These are phyloP conservation scores for Wickerhamomyces sydowiorum DNA, from an alignment of 805 yeast species.

Conservation along the genomic window DNA sequence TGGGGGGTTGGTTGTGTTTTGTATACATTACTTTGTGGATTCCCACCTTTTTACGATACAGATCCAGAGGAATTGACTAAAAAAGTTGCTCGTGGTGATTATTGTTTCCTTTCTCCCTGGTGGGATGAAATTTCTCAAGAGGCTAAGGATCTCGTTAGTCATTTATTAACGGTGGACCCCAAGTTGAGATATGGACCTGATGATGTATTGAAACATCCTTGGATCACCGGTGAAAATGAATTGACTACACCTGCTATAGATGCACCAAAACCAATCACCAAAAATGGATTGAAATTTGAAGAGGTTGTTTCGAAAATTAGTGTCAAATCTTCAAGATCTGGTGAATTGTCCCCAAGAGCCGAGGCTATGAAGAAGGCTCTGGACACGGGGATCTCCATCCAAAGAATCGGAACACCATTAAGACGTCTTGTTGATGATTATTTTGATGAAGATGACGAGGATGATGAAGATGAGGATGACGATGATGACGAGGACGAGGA, in stretches of 20 bases:
- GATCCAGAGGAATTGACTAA: conserved; percentile 69
- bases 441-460: conserved; percentile 22
- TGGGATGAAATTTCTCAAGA: conserved; percentile 85
- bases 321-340: background rate
- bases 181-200: conserved; percentile 69
- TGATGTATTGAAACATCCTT: conserved; percentile 77
- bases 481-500: conserved; percentile 6
- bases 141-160: conserved; percentile 78
- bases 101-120: conserved; percentile 74
- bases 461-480: conserved; percentile 8
- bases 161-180: conserved; percentile 82
- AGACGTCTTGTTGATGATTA: conserved; percentile 20
- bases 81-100: conserved; percentile 68
- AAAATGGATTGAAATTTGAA: conserved; percentile 18
- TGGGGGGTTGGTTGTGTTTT: conserved; percentile 98
- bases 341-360: conserved; percentile 60
- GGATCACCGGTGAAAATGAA: conserved; percentile 46
- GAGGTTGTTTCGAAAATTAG: conserved; percentile 14
- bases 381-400: conserved; percentile 81
- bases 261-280: conserved; percentile 21
- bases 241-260: conserved; percentile 46
- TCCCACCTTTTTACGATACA: conserved; percentile 89
- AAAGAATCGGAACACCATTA: conserved; percentile 38
- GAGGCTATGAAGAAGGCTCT: conserved; percentile 81
- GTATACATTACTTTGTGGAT: conserved; percentile 91